Base-by-base conservation (phyloP, 2,329 filamentous ascomycete species). In the Calonectria naviculata region DNA sequence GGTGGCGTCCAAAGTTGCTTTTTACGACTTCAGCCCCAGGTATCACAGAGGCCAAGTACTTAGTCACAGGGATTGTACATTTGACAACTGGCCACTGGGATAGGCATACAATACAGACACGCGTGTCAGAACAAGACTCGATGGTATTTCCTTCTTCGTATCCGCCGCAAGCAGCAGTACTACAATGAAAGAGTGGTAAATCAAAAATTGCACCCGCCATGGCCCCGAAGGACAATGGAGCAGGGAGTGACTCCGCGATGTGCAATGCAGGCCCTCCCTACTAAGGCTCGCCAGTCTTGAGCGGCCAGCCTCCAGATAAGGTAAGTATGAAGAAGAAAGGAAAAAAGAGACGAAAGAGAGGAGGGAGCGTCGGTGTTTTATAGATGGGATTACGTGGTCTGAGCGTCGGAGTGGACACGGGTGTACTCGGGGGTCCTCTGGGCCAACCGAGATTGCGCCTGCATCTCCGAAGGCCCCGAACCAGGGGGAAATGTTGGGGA, bases 161-260 rank as follows among this genome's bases (percentile, higher is more conserved):
- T 21, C 42, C 42, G n/a, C 42, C 42, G 42, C 42, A 46, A 46
- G 42, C 42, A 46, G 42, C 21, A 24, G 42, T 12, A 46, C 9
- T 82, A 85, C 73, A 84, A 87, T 83, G 86, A 87, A 88, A 87
- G 49, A 68, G 61, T 73, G 41, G 65, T 71, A 84, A 79, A 88
- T 84, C 85, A 88, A 88, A 88, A 88, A 88, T 88, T 88, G 49
- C 86, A 83, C 84, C 83, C 80, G 82, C 84, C 82, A 87, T 85
- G 86, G 86, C 85, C 85, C 85, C 86, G 85, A 87, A 88, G 84
- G 42, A 46, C 42, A 46, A 46, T 46, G 21, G 42, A 46, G 42
- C 42, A 46, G n/a, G 42, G 42, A 46, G 42, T 12, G 42, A 46
- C 42, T 4, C 42, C 42, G 42, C 42, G n/a, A 13, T 46, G 87